Evolutionary conservation across 2,329 filamentous ascomycete genomes (phyloP).

Genomic region (Colletotrichum sp.): DNA sequence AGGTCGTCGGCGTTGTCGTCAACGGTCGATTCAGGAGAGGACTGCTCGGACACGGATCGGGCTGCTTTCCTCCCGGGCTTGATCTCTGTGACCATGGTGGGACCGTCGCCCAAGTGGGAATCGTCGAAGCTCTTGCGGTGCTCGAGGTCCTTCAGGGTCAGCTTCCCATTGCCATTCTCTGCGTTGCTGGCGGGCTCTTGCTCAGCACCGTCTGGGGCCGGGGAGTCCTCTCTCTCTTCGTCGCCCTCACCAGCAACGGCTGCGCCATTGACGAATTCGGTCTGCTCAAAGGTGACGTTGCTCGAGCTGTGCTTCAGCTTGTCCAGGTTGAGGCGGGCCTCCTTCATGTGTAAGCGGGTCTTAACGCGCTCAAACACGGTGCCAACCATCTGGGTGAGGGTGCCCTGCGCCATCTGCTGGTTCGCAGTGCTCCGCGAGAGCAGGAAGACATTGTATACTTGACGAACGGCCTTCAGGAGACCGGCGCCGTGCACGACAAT

Average conservation of each 20-base stretch:
- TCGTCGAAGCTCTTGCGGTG: slow-evolving; percentile 73
- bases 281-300: slow-evolving; percentile 55
- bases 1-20: slow-evolving; percentile 65
- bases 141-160: slow-evolving; percentile 71
- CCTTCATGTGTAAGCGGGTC: slow-evolving; percentile 83
- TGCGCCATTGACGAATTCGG: slow-evolving; percentile 40
- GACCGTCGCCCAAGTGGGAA: slow-evolving; percentile 69
- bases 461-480: slow-evolving; percentile 91
- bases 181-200: slow-evolving; percentile 32
- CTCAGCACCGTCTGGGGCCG: slow-evolving; percentile 29
- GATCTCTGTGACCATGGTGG: slow-evolving; percentile 69
- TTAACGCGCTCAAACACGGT: slow-evolving; percentile 97
- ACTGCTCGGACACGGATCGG: slow-evolving; percentile 58
- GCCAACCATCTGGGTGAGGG: slow-evolving; percentile 96
- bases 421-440: slow-evolving; percentile 93
- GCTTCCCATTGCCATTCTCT: slow-evolving; percentile 51
- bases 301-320: slow-evolving; percentile 59
- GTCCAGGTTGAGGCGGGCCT: slow-evolving; percentile 68
- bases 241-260: slow-evolving; percentile 44
- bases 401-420: slow-evolving; percentile 96
- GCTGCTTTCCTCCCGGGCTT: slow-evolving; percentile 50
- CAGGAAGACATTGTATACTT: slow-evolving; percentile 99
- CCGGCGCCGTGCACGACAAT: slow-evolving; percentile 98
- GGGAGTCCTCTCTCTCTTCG: slow-evolving; percentile 27
- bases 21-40: slow-evolving; percentile 56